These are phyloP conservation scores for Xylariaceae sp. DNA, from an alignment of 2,329 filamentous ascomycete genomes.

Conservation along the genomic window DNA sequence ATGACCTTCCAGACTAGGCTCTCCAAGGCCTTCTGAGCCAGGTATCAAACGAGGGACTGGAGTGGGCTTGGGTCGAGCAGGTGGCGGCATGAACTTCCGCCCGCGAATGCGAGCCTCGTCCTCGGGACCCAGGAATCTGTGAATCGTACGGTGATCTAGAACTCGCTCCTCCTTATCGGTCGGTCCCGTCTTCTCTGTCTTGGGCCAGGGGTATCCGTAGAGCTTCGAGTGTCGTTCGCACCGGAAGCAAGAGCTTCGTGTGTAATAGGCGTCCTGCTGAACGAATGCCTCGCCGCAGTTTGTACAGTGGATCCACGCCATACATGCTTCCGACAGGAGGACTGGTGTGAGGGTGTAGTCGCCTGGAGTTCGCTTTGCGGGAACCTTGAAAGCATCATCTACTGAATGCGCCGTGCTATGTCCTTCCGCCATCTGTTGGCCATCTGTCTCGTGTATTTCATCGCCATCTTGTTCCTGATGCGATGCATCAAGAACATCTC, in stretches of 20 bases:
- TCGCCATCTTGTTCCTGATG: conserved; percentile 14
- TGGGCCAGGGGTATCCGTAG: conserved; percentile 93
- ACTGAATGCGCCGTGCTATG: conserved; percentile 26
- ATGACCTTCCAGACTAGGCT: neutral
- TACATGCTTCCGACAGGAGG: conserved; percentile 68
- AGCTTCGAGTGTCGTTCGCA: conserved; percentile 95
- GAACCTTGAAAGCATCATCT: conserved; percentile 18
- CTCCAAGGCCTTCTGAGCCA: neutral
- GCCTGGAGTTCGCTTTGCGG: conserved; percentile 52
- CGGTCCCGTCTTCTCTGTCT: conserved; percentile 76
- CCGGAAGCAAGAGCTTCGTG: conserved; percentile 77
- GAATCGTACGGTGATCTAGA: conserved; percentile 79
- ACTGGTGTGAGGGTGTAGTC: conserved; percentile 79
- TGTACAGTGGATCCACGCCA: conserved; percentile 83
- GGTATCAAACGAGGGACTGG: neutral
- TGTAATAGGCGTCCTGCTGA: conserved; percentile 82
- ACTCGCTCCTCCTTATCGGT: conserved; percentile 67
- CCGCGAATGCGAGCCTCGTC: conserved; percentile 58
- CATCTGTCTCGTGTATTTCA: conserved; percentile 22
- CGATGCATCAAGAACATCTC: neutral
- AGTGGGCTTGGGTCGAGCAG: neutral
- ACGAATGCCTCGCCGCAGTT: conserved; percentile 80
- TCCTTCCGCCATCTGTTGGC: conserved; percentile 32
- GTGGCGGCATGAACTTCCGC: conserved; percentile 25
- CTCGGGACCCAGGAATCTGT: conserved; percentile 71